Conservation (phyloP, 2,329 filamentous ascomycete genomes). For the Fusarium ramigenum region DNA sequence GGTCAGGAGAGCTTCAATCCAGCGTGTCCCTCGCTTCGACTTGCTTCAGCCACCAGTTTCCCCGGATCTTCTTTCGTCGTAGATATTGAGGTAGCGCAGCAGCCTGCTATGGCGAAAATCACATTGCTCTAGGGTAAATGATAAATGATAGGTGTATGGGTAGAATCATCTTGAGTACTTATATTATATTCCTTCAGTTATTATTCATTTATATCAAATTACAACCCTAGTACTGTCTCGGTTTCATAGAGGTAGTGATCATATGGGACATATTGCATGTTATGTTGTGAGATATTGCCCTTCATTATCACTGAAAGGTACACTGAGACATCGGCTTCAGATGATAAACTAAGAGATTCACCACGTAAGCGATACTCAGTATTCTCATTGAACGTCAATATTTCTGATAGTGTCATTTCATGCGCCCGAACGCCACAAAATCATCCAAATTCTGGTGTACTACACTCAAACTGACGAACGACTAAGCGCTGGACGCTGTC, state of each 20-base stretch:
- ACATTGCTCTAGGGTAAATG: background rate
- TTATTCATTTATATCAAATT: background rate
- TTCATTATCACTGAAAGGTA: background rate
- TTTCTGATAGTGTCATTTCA: background rate
- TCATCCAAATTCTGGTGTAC: too few relatives aligned
- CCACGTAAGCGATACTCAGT: too few relatives aligned
- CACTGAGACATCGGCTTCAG: background rate
- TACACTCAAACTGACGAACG: background rate
- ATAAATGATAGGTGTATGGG: background rate
- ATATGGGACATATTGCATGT: too few relatives aligned
- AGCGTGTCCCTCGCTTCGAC: background rate
- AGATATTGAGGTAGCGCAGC: background rate
- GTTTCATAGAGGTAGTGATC: background rate
- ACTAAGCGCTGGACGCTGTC: background rate
- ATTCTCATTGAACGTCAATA: background rate
- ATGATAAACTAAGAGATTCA: background rate
- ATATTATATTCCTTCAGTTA: background rate
- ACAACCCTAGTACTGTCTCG: background rate
- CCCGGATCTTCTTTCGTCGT: background rate
- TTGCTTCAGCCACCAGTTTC: background rate
- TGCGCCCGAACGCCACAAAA: background rate
- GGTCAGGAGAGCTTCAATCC: background rate
- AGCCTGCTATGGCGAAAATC: background rate
- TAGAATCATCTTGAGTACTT: background rate
- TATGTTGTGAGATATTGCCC: fast-evolving